Percentiles rank a stretch among this genome's conserved stretches.
Evolutionary conservation across 1,284 basidiomycete genomes (phyloP).

Genomic region (Cutaneotrichosporon spelunceum): DNA sequence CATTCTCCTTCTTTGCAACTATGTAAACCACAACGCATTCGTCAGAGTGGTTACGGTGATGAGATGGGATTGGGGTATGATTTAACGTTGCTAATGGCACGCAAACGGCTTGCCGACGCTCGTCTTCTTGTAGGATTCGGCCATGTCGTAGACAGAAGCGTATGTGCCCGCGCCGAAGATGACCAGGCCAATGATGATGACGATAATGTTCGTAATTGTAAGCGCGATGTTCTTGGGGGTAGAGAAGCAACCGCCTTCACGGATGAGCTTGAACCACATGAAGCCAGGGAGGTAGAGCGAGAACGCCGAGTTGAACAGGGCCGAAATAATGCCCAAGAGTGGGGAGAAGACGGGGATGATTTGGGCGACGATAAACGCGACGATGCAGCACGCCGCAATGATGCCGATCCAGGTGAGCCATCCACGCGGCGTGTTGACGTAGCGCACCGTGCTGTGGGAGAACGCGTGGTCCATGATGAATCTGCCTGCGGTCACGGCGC

Average conservation of each 20-base stretch:
- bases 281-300: conserved; percentile 20
- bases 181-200: conserved; percentile 20
- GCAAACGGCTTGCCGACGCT: conserved; percentile 16
- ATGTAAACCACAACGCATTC: no score
- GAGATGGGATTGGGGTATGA: background rate
- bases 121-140: conserved; percentile 8
- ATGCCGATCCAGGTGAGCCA: conserved; percentile 55
- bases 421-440: conserved; percentile 41
- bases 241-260: conserved; percentile 20
- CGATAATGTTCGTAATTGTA: conserved; percentile 13
- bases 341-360: conserved; percentile 43
- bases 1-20: no score
- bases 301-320: conserved; percentile 24
- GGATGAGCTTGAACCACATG: conserved; percentile 28
- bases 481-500: conserved; percentile 15
- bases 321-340: conserved; percentile 36
- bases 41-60: background rate
- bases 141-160: conserved; percentile 15
- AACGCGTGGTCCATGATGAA: conserved; percentile 19
- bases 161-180: conserved; percentile 17
- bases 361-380: conserved; percentile 21
- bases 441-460: conserved; percentile 26
- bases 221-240: conserved; percentile 16
- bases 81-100: conserved; percentile 2
- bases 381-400: conserved; percentile 9